Conservation (phyloP, 2,329 filamentous ascomycete species). For the Trichophyton schoenleinii region DNA sequence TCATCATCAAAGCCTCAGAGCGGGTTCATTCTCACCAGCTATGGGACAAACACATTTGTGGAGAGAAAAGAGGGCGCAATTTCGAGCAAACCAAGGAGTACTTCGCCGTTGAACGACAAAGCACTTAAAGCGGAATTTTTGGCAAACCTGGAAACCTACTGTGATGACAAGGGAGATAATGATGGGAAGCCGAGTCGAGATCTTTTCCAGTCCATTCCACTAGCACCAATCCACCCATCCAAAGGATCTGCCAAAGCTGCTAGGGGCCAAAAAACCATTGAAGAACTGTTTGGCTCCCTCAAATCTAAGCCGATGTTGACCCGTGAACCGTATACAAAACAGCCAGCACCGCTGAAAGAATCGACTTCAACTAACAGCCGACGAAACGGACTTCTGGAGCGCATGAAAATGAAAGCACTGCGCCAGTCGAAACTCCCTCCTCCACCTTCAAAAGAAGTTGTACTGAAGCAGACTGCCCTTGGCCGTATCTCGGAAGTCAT, state of each 20-base stretch:
- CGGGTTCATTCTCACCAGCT: slow-evolving; percentile 28
- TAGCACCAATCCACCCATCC: slow-evolving; percentile 25
- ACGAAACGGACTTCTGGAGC: slow-evolving; percentile 57
- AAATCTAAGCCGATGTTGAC: slow-evolving; percentile 22
- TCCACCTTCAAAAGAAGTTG: slow-evolving; percentile 40
- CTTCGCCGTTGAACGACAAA: slow-evolving; percentile 30
- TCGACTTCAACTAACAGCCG: slow-evolving; percentile 22
- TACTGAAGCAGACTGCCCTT: slow-evolving; percentile 52
- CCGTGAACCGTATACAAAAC: slow-evolving; percentile 17
- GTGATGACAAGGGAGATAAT: slow-evolving; percentile 29
- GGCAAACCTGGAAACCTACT: slow-evolving; percentile 34
- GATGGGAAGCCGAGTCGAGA: slow-evolving; percentile 22
- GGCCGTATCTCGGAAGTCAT: slow-evolving; percentile 57
- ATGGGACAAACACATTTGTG: slow-evolving; percentile 31
- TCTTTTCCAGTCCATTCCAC: slow-evolving; percentile 23
- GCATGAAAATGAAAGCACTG: slow-evolving; percentile 57
- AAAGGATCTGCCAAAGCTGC: neutral
- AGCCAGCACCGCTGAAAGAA: slow-evolving; percentile 11
- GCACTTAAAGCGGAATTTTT: slow-evolving; percentile 41
- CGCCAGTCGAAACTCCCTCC: slow-evolving; percentile 35
- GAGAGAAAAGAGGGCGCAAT: slow-evolving; percentile 17
- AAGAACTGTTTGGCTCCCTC: slow-evolving; percentile 13
- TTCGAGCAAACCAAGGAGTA: slow-evolving; percentile 3
- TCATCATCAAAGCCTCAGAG: neutral
- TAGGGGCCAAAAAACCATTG: neutral